Conservation (phyloP, 331 rosid species). For the Saraca asoca region DNA sequence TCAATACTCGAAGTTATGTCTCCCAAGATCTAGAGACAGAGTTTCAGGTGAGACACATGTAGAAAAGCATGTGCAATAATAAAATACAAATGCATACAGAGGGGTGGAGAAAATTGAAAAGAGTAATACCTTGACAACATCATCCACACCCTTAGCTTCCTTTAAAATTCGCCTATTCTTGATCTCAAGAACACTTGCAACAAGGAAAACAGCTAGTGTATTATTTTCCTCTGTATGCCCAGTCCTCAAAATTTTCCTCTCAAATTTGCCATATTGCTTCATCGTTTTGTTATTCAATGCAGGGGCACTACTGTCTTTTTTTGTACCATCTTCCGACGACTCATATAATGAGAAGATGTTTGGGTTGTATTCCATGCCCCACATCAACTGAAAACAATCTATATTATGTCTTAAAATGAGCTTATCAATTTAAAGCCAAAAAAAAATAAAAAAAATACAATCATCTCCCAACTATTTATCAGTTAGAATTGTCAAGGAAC, state of each 20-base stretch:
- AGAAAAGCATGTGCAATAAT: slow-evolving; percentile 26
- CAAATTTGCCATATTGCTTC: slow-evolving; percentile 85
- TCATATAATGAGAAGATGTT: slow-evolving; percentile 63
- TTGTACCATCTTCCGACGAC: slow-evolving; percentile 39
- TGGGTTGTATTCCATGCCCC: slow-evolving; percentile 99
- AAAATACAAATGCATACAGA: slow-evolving; percentile 11
- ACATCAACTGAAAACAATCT: slow-evolving; percentile 91
- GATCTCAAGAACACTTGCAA: slow-evolving; percentile 86
- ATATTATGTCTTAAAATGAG: slow-evolving; percentile 63
- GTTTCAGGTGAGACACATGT: slow-evolving; percentile 32
- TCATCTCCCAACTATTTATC: slow-evolving; percentile 33
- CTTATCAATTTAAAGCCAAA: slow-evolving; percentile 37
- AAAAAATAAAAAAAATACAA: too few species aligned
- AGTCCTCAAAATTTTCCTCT: slow-evolving; percentile 65
- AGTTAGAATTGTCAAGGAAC: slow-evolving; percentile 27
- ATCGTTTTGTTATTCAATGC: slow-evolving; percentile 52
- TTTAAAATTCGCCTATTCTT: slow-evolving; percentile 72
- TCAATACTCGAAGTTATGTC: slow-evolving; percentile 75
- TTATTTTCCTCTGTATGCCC: slow-evolving; percentile 54
- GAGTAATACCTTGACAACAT: slow-evolving; percentile 70
- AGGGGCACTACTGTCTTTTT: slow-evolving; percentile 30
- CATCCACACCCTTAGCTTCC: slow-evolving; percentile 93
- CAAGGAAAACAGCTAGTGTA: slow-evolving; percentile 76
- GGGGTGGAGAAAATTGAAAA: slow-evolving; percentile 12
- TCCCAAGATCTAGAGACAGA: slow-evolving; percentile 67